Evolutionary conservation across 2,329 filamentous ascomycete genomes (phyloP), one percentile per base, ranked within the genome.

Genomic region (Penicillium sp.): DNA sequence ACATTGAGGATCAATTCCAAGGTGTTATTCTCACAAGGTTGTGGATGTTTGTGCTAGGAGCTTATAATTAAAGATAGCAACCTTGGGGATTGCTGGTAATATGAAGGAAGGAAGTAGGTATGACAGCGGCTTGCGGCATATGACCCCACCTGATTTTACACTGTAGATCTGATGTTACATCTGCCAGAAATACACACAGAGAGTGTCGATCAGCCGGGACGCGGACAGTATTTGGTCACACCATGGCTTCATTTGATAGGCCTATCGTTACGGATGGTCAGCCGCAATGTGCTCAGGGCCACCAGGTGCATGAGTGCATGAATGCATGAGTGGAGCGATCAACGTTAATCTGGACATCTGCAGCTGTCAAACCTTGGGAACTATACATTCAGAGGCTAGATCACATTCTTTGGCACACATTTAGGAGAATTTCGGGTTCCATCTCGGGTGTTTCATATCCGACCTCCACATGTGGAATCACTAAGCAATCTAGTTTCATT

Each of bases 401-500:
- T 16, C 13, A 14, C 7, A 29, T 43, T 18, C 4, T 32, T 36
- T 34, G 4, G 10, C 13, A 34, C 4, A 14, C 4, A 13, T 34
- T 34, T 36, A n/a, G 18, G 8, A 21, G 16, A n/a, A 40, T 40
- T 21, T 9, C 10, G 10, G 18, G 38, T 16, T 40, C 38, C 38
- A n/a, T n/a, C 43, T 44, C 43, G 38, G 38, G n/a, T 40, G 38
- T 40, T 40, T 40, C 38, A 40, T 32, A 14, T 42, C 36, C 24
- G 22, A 47, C 43, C 34, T 43, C 43, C 50, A 47, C 43, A 31
- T 51, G 49, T 43, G 32, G 42, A 27, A 45, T 45, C 49, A 44
- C 18, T 24, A 42, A 43, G 36, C 13, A 29, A 18, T 43, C 24
- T 18, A 43, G 31, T 14, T 43, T 8, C 8, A 9, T 6, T 40